Evolutionary conservation across 768 basidiomycete genomes (phyloP).

Genomic region (Psilocybe azurescens): DNA sequence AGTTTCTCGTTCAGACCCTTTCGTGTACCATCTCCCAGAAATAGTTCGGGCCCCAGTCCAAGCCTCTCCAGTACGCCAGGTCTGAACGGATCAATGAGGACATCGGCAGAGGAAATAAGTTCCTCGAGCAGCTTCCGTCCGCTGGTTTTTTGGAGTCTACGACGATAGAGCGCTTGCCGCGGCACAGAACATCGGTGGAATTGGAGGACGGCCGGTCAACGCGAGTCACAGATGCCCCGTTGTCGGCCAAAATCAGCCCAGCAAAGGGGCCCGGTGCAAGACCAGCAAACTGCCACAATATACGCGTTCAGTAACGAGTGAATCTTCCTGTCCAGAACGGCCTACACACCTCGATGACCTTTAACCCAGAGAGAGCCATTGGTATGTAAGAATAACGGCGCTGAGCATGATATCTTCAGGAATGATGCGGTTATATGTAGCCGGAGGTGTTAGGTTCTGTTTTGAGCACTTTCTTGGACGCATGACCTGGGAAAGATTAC

Average conservation of each 20-base stretch:
- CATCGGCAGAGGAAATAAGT: conserved; percentile 71
- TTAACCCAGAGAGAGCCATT: conserved; percentile 56
- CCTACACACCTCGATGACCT: conserved; percentile 51
- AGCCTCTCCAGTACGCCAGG: conserved; percentile 84
- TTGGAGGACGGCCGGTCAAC: conserved; percentile 64
- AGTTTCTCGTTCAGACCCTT: conserved; percentile 65
- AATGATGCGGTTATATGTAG: conserved; percentile 24
- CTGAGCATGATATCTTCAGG: conserved; percentile 14
- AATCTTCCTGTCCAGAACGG: neutral
- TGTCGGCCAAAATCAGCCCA: conserved; percentile 78
- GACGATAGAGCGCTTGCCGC: conserved; percentile 78
- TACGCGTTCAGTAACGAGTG: neutral
- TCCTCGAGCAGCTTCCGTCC: conserved; percentile 61
- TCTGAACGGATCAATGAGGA: conserved; percentile 84
- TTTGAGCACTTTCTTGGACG: conserved; percentile 22
- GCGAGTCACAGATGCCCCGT: conserved; percentile 78
- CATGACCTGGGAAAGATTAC: conserved; percentile 26
- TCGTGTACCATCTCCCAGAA: conserved; percentile 51
- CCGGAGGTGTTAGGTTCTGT: conserved; percentile 25
- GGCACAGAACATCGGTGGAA: conserved; percentile 59
- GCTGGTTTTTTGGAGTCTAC: conserved; percentile 66
- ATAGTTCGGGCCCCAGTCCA: conserved; percentile 77
- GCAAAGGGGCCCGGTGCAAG: conserved; percentile 85
- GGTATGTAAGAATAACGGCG: neutral
- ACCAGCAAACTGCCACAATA: conserved; percentile 71